Base-by-base conservation (phyloP, 768 basidiomycete genomes). In the Cantharellus anzutake region DNA sequence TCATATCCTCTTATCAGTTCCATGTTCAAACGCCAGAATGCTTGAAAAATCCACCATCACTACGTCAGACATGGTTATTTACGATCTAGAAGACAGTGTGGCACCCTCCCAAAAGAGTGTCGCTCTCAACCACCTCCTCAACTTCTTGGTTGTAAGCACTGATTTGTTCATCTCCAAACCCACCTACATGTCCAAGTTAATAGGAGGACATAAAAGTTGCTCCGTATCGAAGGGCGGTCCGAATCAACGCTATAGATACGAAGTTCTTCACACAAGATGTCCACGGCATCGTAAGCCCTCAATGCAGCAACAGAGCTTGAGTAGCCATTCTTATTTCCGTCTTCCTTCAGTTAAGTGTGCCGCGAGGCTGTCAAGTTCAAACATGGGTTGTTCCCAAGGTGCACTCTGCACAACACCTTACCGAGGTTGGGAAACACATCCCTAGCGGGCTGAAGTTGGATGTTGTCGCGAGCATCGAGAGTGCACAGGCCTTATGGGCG, bases 61-160 rank as follows among this genome's bases (percentile, higher is more conserved):
- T 11, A 67, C 71, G 2, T 81, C 88, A 2, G 91, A 94, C 62
- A 75, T 83, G 50, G 73, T 91, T 41, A 83, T 90, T 35, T 92
- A 90, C 66, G 91, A 94, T 72, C 74, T 94, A 7, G 91, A 93
- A 68, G 91, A 94, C 68, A 85, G 85, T 62, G 80, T 93, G 0
- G 72, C 87, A 3, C 83, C 84, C 2, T 72, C 73, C 3, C 64
- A 69, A 39, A 70, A 72, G 37, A 80, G 81, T 29, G 69, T 74
- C 57, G 84, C 86, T 0, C 74, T 86, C 60, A 66, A 67, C 4
- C 73, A 79, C 4, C 71, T 86, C 3, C 68, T 70, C 41, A 70
- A 71, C 4, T 90, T 84, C 66, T 70, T 85, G 38, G 67, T 70
- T 51, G 86, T 80, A 67, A 65, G 75, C 51, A 16, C 4, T 51